Conservation (phyloP, 805 yeast genomes). For the Candida koratica region DNA sequence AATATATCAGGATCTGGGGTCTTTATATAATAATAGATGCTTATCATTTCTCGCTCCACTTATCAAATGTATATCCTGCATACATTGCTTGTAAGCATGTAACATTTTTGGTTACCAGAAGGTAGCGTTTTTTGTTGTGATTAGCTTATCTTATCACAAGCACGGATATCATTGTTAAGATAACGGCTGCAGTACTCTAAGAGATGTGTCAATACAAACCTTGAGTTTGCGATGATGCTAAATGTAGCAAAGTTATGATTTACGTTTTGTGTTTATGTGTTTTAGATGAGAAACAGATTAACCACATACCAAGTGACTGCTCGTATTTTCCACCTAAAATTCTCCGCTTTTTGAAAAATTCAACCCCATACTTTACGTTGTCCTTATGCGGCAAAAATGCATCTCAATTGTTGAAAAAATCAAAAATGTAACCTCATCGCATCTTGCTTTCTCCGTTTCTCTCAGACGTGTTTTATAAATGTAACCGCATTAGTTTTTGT, state of each 20-base stretch:
- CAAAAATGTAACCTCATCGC: slow-evolving; percentile 1
- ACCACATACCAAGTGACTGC: slow-evolving; percentile 1
- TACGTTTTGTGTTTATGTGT: not conserved
- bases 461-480: slow-evolving; percentile 4
- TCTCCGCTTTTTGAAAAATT: slow-evolving; percentile 2
- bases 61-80: slow-evolving; percentile 2
- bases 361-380: slow-evolving; percentile 1
- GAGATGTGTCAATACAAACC: too few relatives aligned
- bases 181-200: too few relatives aligned
- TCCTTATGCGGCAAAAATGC: not conserved
- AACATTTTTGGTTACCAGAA: not conserved
- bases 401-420: not conserved
- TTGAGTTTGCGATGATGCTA: too few relatives aligned
- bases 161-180: not conserved
- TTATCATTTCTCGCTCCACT: slow-evolving; percentile 7
- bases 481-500: too few relatives aligned
- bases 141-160: slow-evolving; percentile 6
- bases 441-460: slow-evolving; percentile 2
- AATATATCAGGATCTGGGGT: not conserved
- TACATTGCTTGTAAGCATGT: slow-evolving; percentile 4
- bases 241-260: too few relatives aligned
- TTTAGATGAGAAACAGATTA: not conserved
- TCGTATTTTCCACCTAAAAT: slow-evolving; percentile 1
- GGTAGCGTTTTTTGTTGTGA: slow-evolving; percentile 1
- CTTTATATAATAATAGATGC: not conserved